A percentile compares a stretch with the other conserved stretches of the same genome.
phyloP scores from a whole-genome alignment of 768 basidiomycete species.

The Pleurotus platypus region DNA sequence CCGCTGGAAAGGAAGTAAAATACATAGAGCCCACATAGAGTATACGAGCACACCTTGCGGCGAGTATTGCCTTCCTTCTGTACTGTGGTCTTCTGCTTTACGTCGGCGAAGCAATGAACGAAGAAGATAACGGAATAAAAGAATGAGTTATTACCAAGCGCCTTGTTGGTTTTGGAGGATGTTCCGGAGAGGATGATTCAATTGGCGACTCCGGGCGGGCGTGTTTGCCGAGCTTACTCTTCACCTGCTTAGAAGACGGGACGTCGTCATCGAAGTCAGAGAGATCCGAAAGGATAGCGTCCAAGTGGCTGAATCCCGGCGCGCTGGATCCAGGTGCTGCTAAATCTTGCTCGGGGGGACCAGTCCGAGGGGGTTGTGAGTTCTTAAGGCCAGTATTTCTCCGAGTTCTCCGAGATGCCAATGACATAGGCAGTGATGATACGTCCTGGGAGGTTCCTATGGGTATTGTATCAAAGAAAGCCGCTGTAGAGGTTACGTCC shows the following conservation, averaged over 20 bases:
- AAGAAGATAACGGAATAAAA: background rate
- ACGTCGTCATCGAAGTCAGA: conserved; percentile 11
- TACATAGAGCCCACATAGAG: too few relatives aligned
- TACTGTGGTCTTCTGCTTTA: background rate
- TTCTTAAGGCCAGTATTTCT: background rate
- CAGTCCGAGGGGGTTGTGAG: background rate
- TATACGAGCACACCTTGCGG: background rate
- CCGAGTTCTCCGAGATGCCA: background rate
- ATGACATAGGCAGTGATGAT: too few relatives aligned
- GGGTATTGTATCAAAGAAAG: too few relatives aligned
- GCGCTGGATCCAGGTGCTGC: background rate
- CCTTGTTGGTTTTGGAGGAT: conserved; percentile 2
- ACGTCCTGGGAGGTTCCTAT: too few relatives aligned
- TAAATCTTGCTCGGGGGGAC: background rate
- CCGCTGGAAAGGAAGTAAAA: too few relatives aligned
- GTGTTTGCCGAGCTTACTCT: conserved; percentile 5
- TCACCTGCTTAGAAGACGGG: background rate
- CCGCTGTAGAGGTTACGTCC: too few relatives aligned
- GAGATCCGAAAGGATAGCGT: background rate
- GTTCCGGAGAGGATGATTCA: background rate
- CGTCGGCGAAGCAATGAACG: background rate
- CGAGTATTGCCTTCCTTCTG: background rate
- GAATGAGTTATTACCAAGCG: background rate
- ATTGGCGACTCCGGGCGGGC: conserved; percentile 3
- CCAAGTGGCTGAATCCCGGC: background rate